These are phyloP conservation scores for Globisporangium echinulatum DNA, from an alignment of 352 stramenopile genomes.

Conservation along the genomic window DNA sequence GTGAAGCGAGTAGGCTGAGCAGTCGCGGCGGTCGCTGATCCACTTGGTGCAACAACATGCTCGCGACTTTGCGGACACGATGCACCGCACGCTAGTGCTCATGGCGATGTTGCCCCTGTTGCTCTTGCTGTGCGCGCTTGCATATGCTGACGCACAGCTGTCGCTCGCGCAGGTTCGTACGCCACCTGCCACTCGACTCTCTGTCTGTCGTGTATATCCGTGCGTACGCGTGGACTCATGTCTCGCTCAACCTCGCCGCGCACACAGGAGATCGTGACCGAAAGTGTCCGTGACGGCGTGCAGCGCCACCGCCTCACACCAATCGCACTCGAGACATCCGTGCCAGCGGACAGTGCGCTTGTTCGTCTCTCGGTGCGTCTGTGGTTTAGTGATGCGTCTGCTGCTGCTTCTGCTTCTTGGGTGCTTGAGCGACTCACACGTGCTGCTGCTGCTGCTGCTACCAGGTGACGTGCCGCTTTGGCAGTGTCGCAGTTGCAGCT, in stretches of 20 bases:
- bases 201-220: too few species aligned
- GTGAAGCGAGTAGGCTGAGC: too few species aligned
- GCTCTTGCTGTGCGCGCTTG: conserved; percentile 4
- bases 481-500: conserved; percentile 15
- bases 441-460: not conserved
- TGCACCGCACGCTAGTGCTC: not conserved
- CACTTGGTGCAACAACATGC: not conserved
- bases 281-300: not conserved
- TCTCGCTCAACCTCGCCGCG: not conserved
- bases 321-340: not conserved
- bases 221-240: not conserved
- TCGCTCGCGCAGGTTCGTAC: conserved; percentile 15
- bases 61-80: not conserved
- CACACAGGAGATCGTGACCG: not conserved
- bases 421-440: not conserved
- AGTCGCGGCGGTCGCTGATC: too few species aligned
- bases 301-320: not conserved
- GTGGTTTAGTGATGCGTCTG: not conserved
- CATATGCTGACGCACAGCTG: conserved; percentile 6
- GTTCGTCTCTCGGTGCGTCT: conserved; percentile 6
- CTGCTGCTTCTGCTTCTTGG: too few species aligned
- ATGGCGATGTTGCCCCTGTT: conserved; percentile 3
- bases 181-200: too few species aligned
- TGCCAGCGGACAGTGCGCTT: not conserved
- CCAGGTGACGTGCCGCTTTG: conserved; percentile 20